A percentile compares a stretch with the other conserved stretches of the same genome.
Evolutionary conservation across 441 rosid species (phyloP).

Genomic region (Aquilaria agallochum): DNA sequence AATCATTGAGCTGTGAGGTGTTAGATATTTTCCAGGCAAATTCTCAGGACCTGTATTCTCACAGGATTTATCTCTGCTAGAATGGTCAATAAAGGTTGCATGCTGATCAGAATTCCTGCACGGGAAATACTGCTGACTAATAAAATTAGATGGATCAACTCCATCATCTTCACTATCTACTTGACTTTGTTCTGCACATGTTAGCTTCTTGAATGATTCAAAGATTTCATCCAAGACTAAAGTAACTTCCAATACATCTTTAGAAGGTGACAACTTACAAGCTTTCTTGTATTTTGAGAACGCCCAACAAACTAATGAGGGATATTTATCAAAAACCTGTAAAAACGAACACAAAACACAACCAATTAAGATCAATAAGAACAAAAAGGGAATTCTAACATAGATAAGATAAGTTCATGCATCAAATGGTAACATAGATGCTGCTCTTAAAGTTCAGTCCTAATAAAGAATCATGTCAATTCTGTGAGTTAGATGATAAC

Average conservation of each 20-base stretch:
- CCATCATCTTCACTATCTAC: slow-evolving; percentile 59
- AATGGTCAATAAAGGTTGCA: slow-evolving; percentile 27
- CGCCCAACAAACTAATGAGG: slow-evolving; percentile 70
- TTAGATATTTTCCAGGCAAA: slow-evolving; percentile 35
- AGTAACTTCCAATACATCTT: slow-evolving; percentile 37
- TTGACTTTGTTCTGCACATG: slow-evolving; percentile 45
- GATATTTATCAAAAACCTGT: slow-evolving; percentile 64
- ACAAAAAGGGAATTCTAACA: not conserved
- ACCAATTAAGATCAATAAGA: slow-evolving; percentile 17
- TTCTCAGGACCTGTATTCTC: slow-evolving; percentile 23
- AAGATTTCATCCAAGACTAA: slow-evolving; percentile 54
- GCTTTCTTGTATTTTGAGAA: slow-evolving; percentile 56
- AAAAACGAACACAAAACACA: slow-evolving; percentile 20
- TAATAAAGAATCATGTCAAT: slow-evolving; percentile 5
- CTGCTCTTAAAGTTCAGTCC: not conserved
- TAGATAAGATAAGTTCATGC: slow-evolving; percentile 4
- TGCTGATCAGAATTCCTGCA: slow-evolving; percentile 33
- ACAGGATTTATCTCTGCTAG: slow-evolving; percentile 27
- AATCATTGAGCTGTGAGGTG: slow-evolving; percentile 32
- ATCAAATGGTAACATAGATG: slow-evolving; percentile 6
- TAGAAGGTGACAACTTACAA: slow-evolving; percentile 41
- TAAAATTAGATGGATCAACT: slow-evolving; percentile 31
- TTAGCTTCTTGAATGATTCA: slow-evolving; percentile 39
- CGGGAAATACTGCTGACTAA: slow-evolving; percentile 21
- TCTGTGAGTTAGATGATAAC: slow-evolving; percentile 4